Evolutionary conservation across 345 rosid genomes (phyloP).

Genomic region (Clausena lansium): DNA sequence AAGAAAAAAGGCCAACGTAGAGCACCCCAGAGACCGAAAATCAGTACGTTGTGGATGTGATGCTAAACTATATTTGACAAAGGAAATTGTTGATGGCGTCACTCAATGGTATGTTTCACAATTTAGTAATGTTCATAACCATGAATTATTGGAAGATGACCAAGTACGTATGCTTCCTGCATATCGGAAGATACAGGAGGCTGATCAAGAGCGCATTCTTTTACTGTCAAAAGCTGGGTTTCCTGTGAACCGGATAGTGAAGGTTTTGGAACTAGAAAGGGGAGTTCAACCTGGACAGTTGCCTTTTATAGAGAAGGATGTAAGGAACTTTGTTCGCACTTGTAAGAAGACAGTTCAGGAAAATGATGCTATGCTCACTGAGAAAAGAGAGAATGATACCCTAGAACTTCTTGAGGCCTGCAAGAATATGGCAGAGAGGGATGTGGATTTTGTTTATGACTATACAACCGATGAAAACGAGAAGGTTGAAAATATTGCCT

Average conservation of each 20-base stretch:
- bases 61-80: conserved; percentile 78
- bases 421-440: conserved; percentile 68
- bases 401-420: conserved; percentile 79
- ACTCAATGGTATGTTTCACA: conserved; percentile 87
- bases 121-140: conserved; percentile 94
- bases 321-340: conserved; percentile 82
- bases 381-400: conserved; percentile 69
- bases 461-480: conserved; percentile 62
- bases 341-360: conserved; percentile 86
- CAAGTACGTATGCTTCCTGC: conserved; percentile 94
- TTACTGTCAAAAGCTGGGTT: conserved; percentile 92
- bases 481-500: conserved; percentile 79
- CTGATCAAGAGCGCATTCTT: conserved; percentile 86
- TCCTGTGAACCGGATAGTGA: conserved; percentile 83
- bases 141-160: conserved; percentile 88
- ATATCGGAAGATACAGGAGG: conserved; percentile 80
- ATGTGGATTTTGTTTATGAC: conserved; percentile 57
- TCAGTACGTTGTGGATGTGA: conserved; percentile 96
- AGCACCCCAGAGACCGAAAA: conserved; percentile 90
- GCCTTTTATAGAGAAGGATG: conserved; percentile 92
- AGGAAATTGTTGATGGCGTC: conserved; percentile 62
- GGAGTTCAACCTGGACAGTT: conserved; percentile 84
- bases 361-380: conserved; percentile 74
- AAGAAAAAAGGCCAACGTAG: conserved; percentile 82
- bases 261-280: conserved; percentile 81